Base-by-base conservation (phyloP, 345 rosid species). In the Hibiscus trionum region DNA sequence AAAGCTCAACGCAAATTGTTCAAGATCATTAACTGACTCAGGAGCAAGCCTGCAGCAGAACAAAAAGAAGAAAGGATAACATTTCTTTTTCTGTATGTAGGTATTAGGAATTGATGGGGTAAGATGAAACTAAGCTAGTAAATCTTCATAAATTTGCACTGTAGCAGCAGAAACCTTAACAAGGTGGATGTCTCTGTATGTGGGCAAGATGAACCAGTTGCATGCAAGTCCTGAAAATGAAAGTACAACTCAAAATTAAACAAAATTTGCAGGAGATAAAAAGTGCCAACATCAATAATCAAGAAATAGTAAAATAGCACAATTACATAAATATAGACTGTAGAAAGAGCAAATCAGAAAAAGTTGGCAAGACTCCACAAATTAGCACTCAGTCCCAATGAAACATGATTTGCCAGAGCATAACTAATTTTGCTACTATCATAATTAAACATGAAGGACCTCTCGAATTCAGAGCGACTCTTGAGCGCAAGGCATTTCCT, bases 11-110 rank as follows among this genome's bases (percentile, higher is more conserved):
- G 88, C 93, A 78, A 86, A 87, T 66, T 83, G 74, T 71, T 86
- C 88, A 81, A 95, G 86, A 76, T 87, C 88, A 81, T 82, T 73
- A 76, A 85, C 72, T 61, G 88, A 84, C n/a, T 83, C 85, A 39
- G 93, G 92, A 78, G 90, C 94, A 86, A 86, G 87, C 83, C 99
- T 95, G 84, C 82, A 83, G 58, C 83, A 72, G 35, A 42, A 73
- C 5, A 68, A 31, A 37, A 78, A 76, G 37, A 55, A 71, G 74
- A 10, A 72, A 42, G 27, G 17, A n/a, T 50, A 4, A 27, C 42
- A 66, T 12, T 66, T 66, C 10, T 46, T 12, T 42, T 21, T 24
- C 4, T 27, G 15, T 63, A n/a, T 27, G 58, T 26, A 19, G 8
- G 2, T n/a, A 67, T 49, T 6, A 7, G 15, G 21, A 12, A 1